These are phyloP conservation scores for Cucumis cinereus DNA, from an alignment of 306 rosid species.

Conservation along the genomic window DNA sequence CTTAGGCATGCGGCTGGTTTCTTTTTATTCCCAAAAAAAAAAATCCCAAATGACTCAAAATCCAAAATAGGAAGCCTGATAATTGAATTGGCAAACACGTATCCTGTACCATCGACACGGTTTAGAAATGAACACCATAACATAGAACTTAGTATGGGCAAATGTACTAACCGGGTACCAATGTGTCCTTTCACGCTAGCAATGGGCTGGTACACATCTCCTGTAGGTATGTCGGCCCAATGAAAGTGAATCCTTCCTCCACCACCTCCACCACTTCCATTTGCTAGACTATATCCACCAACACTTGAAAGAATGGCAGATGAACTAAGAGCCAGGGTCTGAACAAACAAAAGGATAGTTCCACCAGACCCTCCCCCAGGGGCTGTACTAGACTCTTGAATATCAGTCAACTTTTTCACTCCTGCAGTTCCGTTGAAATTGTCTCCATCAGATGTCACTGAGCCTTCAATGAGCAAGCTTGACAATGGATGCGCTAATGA, in stretches of 20 bases:
- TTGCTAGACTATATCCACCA: conserved; percentile 63
- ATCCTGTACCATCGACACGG: background rate
- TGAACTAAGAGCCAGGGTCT: conserved; percentile 39
- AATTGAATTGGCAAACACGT: background rate
- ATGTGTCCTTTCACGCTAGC: conserved; percentile 73
- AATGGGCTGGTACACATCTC: conserved; percentile 92
- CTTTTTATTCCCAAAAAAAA: background rate
- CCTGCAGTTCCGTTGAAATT: conserved; percentile 29
- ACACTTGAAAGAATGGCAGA: conserved; percentile 72
- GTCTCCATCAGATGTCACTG: conserved; percentile 66
- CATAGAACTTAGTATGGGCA: background rate
- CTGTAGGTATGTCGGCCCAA: conserved; percentile 88
- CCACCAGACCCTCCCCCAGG: conserved; percentile 99
- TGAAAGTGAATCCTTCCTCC: conserved; percentile 98
- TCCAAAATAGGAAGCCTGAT: background rate
- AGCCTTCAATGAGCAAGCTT: conserved; percentile 68
- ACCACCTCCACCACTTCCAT: conserved; percentile 88
- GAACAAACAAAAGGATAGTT: conserved; percentile 70
- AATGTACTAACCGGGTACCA: conserved; percentile 37
- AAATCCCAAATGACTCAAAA: background rate
- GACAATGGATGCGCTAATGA: conserved; percentile 81
- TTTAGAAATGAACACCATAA: background rate
- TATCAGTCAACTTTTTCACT: conserved; percentile 12
- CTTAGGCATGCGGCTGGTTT: background rate
- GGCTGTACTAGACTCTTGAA: conserved; percentile 36